Conservation (phyloP, 73 alveolate genomes). For the Stentor coeruleus region DNA sequence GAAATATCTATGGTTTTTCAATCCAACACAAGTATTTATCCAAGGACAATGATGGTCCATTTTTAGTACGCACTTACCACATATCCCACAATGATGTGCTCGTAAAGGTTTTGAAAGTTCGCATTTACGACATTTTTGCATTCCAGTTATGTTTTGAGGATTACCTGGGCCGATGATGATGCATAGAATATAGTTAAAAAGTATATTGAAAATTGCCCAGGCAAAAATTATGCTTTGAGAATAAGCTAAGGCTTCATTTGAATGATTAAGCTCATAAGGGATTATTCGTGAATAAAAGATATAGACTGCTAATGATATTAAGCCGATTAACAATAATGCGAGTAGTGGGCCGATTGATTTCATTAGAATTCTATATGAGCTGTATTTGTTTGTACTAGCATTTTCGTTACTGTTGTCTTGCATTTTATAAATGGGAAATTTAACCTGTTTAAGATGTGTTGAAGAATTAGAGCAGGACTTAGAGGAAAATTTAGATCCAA, state of each 20-base stretch:
- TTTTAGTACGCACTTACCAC: slow-evolving; percentile 35
- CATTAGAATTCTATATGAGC: no score
- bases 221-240: no score
- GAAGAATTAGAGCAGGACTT: neutral
- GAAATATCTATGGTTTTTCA: slow-evolving; percentile 29
- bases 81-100: slow-evolving; percentile 35
- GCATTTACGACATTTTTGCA: neutral
- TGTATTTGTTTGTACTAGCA: no score
- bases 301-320: no score
- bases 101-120: neutral
- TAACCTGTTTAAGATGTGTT: neutral
- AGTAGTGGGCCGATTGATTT: no score
- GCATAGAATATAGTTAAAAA: neutral
- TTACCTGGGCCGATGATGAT: slow-evolving; percentile 14
- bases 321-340: no score
- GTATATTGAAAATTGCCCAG: neutral
- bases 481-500: neutral
- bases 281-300: no score
- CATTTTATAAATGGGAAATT: neutral
- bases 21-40: slow-evolving; percentile 47
- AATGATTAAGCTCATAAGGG: no score
- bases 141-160: neutral
- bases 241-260: no score
- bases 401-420: no score
- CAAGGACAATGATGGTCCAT: slow-evolving; percentile 57